Evolutionary conservation across 2,329 filamentous ascomycete genomes (phyloP), one percentile per base, ranked within the genome.

Genomic region (Orbilia oligospora): DNA sequence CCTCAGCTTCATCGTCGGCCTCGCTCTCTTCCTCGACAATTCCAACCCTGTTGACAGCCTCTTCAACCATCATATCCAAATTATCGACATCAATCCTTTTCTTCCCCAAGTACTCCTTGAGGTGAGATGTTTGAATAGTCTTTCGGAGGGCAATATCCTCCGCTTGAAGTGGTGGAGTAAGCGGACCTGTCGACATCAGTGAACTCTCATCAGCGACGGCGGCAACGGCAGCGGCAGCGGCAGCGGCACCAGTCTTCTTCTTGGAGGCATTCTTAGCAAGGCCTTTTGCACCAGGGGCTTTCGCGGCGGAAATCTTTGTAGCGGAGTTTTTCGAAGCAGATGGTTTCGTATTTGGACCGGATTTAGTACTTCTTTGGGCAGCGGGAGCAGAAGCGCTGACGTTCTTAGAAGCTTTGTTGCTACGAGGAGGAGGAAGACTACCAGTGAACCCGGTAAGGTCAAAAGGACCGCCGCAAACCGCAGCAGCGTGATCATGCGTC

Each of bases 401-500:
- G 24, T 78, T 56, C 46, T 78, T 78, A 14, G 68, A 72, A 18
- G 68, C 61, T 41, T 58, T 78, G 46, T 61, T 78, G 63, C 46
- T 78, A 22, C 68, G 66, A 20, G 75, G 75, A 6, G 75, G 68
- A 8, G 75, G 75, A 38, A 78, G 27, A 3, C 64, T 56, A 46
- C 75, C 75, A 6, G 79, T 79, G 22, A 81, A 80, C 1, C 75
- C 79, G 5, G 81, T 77, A 64, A 78, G 58, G 48, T 97, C 92
- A 75, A 97, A 90, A 12, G 92, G 90, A 81, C 94, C 91, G 66
- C 96, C 96, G 81, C 93, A 97, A 76, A 92, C 92, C 71, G 94
- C 88, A 38, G 95, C 96, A 80, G 96, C 96, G 83, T 94, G 93
- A 84, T 98, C 95, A 83, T 99, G 96, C 82, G 93, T 97, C 85